A percentile compares a stretch with the other conserved stretches of the same genome.
These are phyloP conservation scores for Bremia lactucae DNA, from an alignment of 352 stramenopile species.

Conservation along the genomic window DNA sequence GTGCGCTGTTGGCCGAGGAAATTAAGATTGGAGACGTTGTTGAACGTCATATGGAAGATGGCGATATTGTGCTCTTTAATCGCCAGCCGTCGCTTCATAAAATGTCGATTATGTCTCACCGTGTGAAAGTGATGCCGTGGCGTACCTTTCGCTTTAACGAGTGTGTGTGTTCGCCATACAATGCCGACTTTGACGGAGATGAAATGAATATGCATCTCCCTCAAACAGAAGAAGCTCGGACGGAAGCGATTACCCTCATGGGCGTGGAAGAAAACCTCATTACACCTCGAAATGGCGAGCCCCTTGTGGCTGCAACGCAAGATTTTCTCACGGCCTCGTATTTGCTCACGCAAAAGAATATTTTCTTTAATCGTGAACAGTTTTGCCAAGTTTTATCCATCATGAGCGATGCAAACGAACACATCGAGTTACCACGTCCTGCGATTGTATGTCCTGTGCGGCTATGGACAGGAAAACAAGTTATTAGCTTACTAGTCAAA, in stretches of 20 bases:
- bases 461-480: constrained; percentile 99
- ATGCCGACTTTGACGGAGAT: constrained; percentile 99
- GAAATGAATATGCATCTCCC: constrained; percentile 99
- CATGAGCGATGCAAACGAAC: constrained; percentile 92
- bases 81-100: constrained; percentile 99
- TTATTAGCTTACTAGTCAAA: constrained; percentile 81
- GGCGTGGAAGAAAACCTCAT: constrained; percentile 97
- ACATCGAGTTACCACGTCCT: constrained; percentile 83
- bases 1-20: constrained; percentile 87
- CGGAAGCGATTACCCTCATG: constrained; percentile 96
- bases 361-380: constrained; percentile 95
- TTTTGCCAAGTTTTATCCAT: constrained; percentile 94
- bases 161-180: constrained; percentile 98
- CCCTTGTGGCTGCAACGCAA: constrained; percentile 95
- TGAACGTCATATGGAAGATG: constrained; percentile 98
- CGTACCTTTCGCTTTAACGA: constrained; percentile 99
- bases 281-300: constrained; percentile 96
- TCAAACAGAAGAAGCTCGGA: constrained; percentile 97
- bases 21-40: constrained; percentile 97
- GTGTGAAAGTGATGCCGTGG: constrained; percentile 91
- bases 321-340: constrained; percentile 99
- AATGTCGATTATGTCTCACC: constrained; percentile 97
- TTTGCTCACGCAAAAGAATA: constrained; percentile 96
- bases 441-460: constrained; percentile 63
- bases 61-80: constrained; percentile 99